Base-by-base conservation (phyloP, 495 filamentous ascomycete species). In the Podospora bellae-mahoneyi region DNA sequence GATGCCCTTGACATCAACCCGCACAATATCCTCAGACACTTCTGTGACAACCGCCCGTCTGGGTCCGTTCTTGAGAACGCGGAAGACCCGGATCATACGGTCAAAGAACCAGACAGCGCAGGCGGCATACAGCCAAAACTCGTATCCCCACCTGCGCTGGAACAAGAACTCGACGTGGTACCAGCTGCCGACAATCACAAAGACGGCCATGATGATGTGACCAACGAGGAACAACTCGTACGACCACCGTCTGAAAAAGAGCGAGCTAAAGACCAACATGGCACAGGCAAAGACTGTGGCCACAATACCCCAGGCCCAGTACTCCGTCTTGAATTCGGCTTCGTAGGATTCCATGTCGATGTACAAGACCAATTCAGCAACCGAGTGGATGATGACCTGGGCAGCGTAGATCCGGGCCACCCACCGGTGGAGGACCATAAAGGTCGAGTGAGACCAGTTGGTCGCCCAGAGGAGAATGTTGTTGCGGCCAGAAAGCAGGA, bases 71-170 rank as follows among this genome's bases (percentile, higher is more conserved):
- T 59, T 73, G 15, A 70, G 67, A 5, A 79, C 60, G 5, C 76
- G 73, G 7, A 69, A 56, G 4, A 79, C 71, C 23, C 77, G 76
- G n/a, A 77, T 64, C 5, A 83, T 58, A 2, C 83, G 77, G 66
- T 85, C 84, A 67, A 79, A 79, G 53, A 75, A 71, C 83, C 83
- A 85, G 3, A 84, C 75, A 0, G 79, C 82, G 26, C 70, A 70
- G 0, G 76, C 75, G 10, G 74, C 74, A 62, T 80, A 83, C 5
- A 86, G 55, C 84, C 84, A 85, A 15, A 66, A 69, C 65, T 84
- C 78, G 64, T 85, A 84, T 5, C 73, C 77, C 62, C 61, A 63
- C 32, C 48, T 63, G 28, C 61, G 61, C 5, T 6, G 4, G 61
- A 63, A 63, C 16, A 63, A n/a, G 34, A 70, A 30, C 9, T 68